Evolutionary conservation across 306 rosid genomes (phyloP), one percentile per base, ranked within the genome.

Genomic region (Mucuna pruriens): DNA sequence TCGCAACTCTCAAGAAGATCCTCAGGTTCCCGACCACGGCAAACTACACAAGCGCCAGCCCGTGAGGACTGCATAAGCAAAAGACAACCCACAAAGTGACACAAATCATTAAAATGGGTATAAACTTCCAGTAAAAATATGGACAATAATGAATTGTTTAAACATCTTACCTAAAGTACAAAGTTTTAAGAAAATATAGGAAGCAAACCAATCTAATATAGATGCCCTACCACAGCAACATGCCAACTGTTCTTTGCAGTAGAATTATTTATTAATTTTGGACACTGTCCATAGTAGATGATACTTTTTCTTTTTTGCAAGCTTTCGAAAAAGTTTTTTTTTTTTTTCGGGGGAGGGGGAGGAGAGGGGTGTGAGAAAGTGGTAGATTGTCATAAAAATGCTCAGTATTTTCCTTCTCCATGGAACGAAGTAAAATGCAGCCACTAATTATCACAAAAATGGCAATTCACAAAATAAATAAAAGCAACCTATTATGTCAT

Each of bases 1-100:
- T 80, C 69, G 26, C 99, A 95, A 66, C 70, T 82, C 61, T 93
- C 69, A 36, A 95, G 94, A 52, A 91, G 84, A 63, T 93, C 99
- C 82, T 78, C 95, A 1, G 95, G 95, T 76, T 91, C 99, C 78
- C 79, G 80, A 57, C 83, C 74, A 48, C 78, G 86, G 82, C 99
- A 95, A 76, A 78, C 75, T 55, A 85, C 81, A 77, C 99, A 95
- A 70, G 85, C 84, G 57, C 82, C 80, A 16, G 54, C 79, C 65
- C 81, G 80, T 60, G 82, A 65, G 54, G 80, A 58, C 91, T 85
- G 92, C 78, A 72, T 25, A 80, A 78, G 79, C 66, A 72, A 66
- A 70, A 72, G 16, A 60, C 51, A 81, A 75, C 48, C 78, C 77
- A 60, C 64, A 36, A 34, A 71, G 17, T 11, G 67, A 26, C 58